Evolutionary conservation across 73 alveolate genomes (phyloP).

Genomic region (Breviolum minutum): DNA sequence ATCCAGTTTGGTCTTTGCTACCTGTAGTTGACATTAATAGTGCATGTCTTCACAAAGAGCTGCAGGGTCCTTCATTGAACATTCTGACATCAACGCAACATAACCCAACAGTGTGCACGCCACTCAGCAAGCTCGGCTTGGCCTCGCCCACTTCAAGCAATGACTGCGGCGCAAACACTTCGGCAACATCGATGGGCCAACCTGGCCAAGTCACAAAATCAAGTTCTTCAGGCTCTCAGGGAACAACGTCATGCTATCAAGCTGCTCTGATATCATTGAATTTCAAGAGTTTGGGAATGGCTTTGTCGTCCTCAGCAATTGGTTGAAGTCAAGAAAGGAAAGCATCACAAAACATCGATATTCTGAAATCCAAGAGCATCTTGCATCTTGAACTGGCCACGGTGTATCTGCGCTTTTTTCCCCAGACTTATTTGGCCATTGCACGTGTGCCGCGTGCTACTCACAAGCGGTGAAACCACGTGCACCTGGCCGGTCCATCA

Average conservation of each 20-base stretch:
- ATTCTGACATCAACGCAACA: too few relatives aligned
- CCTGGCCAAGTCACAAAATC: neutral
- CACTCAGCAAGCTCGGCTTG: too few relatives aligned
- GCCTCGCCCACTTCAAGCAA: slow-evolving; percentile 60
- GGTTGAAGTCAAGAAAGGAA: too few relatives aligned
- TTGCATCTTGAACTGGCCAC: too few relatives aligned
- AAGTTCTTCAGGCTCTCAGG: neutral
- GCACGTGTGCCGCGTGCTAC: slow-evolving; percentile 37
- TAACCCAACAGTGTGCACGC: too few relatives aligned
- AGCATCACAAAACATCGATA: too few relatives aligned
- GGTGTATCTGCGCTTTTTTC: neutral
- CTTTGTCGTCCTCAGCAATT: too few relatives aligned
- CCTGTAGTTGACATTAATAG: neutral
- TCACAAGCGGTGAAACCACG: slow-evolving; percentile 46
- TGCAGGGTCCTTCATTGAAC: too few relatives aligned
- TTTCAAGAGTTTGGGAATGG: too few relatives aligned
- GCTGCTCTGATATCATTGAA: neutral
- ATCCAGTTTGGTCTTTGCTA: neutral
- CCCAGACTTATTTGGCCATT: slow-evolving; percentile 9
- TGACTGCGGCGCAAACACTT: slow-evolving; percentile 25
- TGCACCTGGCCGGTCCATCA: neutral
- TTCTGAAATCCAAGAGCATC: too few relatives aligned
- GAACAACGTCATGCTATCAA: neutral
- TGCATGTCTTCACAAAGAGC: neutral
- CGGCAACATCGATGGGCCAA: slow-evolving; percentile 38